Base-by-base conservation (phyloP, 2,329 filamentous ascomycete species). In the Botrytis paeoniae region DNA sequence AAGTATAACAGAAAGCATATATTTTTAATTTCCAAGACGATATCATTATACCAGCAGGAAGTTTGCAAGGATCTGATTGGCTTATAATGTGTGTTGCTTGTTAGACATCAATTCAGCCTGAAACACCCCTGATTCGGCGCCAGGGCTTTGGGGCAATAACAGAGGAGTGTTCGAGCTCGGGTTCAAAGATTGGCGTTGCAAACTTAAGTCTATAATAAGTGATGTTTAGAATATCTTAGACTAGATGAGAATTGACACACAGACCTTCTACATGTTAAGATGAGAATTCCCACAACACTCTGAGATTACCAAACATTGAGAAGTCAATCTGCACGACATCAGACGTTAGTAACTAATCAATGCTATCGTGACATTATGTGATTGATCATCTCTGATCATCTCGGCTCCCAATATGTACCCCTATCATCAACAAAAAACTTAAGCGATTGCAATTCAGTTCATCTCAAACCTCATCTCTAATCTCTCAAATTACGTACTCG, bases 401-500 rank as follows among this genome's bases (percentile, higher is more conserved):
- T 18, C 37, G 25, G 32, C 39, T 39, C 59, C 59, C 14, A 57
- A 29, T 18, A 57, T 57, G 3, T 57, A 57, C 25, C 35, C 7
- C 35, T 29, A 29, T 22, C 32, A 18, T n/a, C 16, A 29, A 54
- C 25, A 39, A 68, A 51, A 20, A 41, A 7, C 25, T 22, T 12
- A 20, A 29, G 37, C 25, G 22, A 16, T 54, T 29, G 32, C 51
- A n/a, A n/a, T 41, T 16, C n/a, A 20, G 25, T 57, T 68, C 35
- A 22, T 16, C 14, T 14, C 8, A 68, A 39, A 54, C 51, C 64
- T 68, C 64, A 29, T 29, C 14, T 29, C 51, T 57, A 54, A 68
- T 68, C 64, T 29, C 14, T 29, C 51, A 68, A 54, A 68, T 68
- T 48, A 54, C 64, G 64, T 57, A 41, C 48, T 68, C 64, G 64